Evolutionary conservation across 805 yeast species (phyloP), one percentile per base, ranked within the genome.

Genomic region (Scheffersomyces lignosus): DNA sequence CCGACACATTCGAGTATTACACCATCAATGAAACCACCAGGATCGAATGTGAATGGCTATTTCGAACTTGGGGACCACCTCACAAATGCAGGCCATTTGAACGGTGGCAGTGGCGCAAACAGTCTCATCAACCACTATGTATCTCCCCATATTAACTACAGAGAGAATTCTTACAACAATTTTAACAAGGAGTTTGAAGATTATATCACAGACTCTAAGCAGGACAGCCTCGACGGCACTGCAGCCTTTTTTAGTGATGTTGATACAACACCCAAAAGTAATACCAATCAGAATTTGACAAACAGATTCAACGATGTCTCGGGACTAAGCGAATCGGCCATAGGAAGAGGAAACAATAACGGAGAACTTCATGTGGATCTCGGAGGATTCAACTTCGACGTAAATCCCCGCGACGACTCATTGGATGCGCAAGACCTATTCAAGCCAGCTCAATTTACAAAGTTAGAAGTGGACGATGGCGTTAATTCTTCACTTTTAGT

Each of bases 21-120:
- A 3, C 69, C 67, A 3, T 45, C 52, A 4, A 57, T 61, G 61
- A 55, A 55, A 26, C 66, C 66, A 0, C 68, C 69, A 2, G 57
- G 54, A 12, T 22, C 44, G 13, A 41, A 37, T 22, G 34, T 29
- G 14, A 36, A 42, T 12, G 52, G 40, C n/a, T 51, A 54, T 41
- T 40, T 53, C 38, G 43, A 41, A 20, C 18, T 20, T n/a, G 14
- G 26, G 24, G 10, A 13, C 26, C 5, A 28, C 22, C 18, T 22
- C 23, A 18, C 42, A 40, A 22, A 41, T 50, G 10, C 44, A 41
- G 18, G 43, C 38, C 15, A 35, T 38, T n/a, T 34, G 35, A 15
- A 36, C 36, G n/a, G 22, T 24, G 5, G 13, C 25, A 29, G 33
- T 5, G 6, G 6, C 9, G 18, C 14, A 15, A 12, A 10, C 20